Percentiles rank a stretch among this genome's conserved stretches.
These are phyloP conservation scores for Ceratocystis papillata DNA, from an alignment of 2,329 filamentous ascomycete genomes.

Conservation along the genomic window DNA sequence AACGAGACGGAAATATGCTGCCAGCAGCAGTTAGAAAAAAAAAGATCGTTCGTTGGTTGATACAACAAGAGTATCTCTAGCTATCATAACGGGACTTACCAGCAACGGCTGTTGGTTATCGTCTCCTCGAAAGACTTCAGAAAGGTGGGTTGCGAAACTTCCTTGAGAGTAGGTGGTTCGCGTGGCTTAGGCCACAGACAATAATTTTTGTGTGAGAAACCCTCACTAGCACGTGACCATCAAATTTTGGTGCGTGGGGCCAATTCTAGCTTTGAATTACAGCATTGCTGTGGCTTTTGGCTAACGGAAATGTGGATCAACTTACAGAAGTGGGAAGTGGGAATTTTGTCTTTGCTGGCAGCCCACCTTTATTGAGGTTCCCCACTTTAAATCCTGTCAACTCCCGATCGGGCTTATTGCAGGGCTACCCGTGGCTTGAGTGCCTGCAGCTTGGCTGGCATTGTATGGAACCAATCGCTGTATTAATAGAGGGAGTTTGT, in stretches of 20 bases:
- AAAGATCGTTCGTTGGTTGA: conserved; percentile 1
- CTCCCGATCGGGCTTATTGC: neutral
- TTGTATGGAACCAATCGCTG: too few species aligned
- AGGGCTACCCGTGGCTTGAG: neutral
- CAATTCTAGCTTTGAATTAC: neutral
- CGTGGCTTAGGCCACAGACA: conserved; percentile 23
- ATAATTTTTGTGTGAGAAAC: conserved; percentile 25
- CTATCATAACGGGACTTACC: conserved; percentile 22
- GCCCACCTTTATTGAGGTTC: neutral
- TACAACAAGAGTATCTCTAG: conserved; percentile 14
- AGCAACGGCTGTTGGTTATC: conserved; percentile 25
- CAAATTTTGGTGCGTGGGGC: conserved; percentile 19
- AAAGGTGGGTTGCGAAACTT: conserved; percentile 25
- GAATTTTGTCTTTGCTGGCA: conserved; percentile 1
- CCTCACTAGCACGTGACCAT: conserved; percentile 23
- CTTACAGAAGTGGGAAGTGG: neutral
- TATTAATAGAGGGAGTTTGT: too few species aligned
- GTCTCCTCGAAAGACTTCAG: conserved; percentile 25
- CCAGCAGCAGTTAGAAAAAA: conserved; percentile 25
- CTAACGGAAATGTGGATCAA: conserved; percentile 13
- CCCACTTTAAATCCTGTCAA: conserved; percentile 1
- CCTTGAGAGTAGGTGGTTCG: conserved; percentile 24
- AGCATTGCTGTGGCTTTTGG: neutral
- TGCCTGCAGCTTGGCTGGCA: neutral
- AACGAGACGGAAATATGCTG: conserved; percentile 25